Conservation (phyloP, 495 filamentous ascomycete genomes). For the Penicillium paradoxum region DNA sequence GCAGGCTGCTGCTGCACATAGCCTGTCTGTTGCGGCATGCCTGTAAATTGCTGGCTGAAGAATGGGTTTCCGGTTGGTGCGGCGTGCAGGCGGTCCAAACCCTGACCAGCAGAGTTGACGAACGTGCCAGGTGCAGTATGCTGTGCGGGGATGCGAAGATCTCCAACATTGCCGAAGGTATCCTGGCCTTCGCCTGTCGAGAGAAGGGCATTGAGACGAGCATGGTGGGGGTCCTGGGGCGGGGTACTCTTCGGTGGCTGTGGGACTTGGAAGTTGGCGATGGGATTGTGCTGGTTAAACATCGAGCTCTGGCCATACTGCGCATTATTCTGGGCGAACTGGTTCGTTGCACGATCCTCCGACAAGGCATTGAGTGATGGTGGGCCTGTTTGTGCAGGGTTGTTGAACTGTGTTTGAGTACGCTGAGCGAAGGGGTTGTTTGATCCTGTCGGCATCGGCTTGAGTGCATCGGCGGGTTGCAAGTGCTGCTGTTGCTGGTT, state of each 20-base stretch:
- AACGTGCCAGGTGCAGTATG: slow-evolving; percentile 97
- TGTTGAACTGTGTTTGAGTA: slow-evolving; percentile 54
- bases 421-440: slow-evolving; percentile 90
- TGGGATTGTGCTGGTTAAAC: slow-evolving; percentile 41
- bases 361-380: slow-evolving; percentile 63
- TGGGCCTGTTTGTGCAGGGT: slow-evolving; percentile 55
- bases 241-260: slow-evolving; percentile 44
- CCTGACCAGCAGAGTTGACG: slow-evolving; percentile 86
- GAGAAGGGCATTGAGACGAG: slow-evolving; percentile 86
- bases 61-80: slow-evolving; percentile 88
- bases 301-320: slow-evolving; percentile 43
- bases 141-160: slow-evolving; percentile 91
- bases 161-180: slow-evolving; percentile 93
- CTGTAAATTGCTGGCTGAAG: slow-evolving; percentile 73
- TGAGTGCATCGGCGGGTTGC: slow-evolving; percentile 33
- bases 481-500: slow-evolving; percentile 35
- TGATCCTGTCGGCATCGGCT: slow-evolving; percentile 70
- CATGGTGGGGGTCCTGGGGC: slow-evolving; percentile 66
- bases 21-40: slow-evolving; percentile 40
- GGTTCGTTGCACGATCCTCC: slow-evolving; percentile 62
- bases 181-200: slow-evolving; percentile 85
- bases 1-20: slow-evolving; percentile 54
- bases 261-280: slow-evolving; percentile 47
- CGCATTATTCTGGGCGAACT: slow-evolving; percentile 43
- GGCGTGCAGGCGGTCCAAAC: slow-evolving; percentile 60